Base-by-base conservation (phyloP, 306 rosid species). In the Cucumis cinereus region DNA sequence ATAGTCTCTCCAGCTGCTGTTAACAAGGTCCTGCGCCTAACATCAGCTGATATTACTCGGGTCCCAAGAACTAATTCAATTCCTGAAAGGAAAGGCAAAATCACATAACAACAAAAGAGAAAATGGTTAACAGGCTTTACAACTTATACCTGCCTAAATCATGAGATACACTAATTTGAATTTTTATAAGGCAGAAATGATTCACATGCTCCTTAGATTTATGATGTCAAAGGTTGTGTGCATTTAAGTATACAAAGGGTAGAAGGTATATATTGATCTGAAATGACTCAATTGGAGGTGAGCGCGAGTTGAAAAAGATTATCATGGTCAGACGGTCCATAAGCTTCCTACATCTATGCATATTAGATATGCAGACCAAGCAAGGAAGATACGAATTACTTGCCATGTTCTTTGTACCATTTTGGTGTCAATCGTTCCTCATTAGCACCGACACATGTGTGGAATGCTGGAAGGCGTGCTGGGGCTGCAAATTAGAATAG, bases 341-440 rank as follows among this genome's bases (percentile, higher is more conserved):
- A 26, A 71, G 10, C 16, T 71, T 71, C 7, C 24, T 50, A 49
- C 41, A 47, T 50, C 43, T 26, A 47, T 17, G 3, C 9, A 7
- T 22, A 22, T 71, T 24, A 71, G 22, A 71, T 26, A 49, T 47
- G 59, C 45, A 49, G 43, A 71, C 38, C 20, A 28, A 28, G 8
- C 77, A 40, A 55, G 41, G 57, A 77, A 83, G 52, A 75, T 63
- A 79, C 49, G 80, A 63, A 85, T 40, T 81, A 79, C 82, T 90
- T 92, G 89, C 99, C 97, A 75, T 94, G 86, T 79, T 94, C 99
- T 80, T 81, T 90, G 73, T 94, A 94, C 99, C 99, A 92, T 83
- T 92, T 92, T 24, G 97, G 93, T 76, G 97, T 92, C 73, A 94
- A 82, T 79, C 96, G 90, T 86, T 94, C 99, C 87, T 89, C 93